Evolutionary conservation across 495 filamentous ascomycete species (phyloP).

Genomic region (Chaetomidium leptoderma): DNA sequence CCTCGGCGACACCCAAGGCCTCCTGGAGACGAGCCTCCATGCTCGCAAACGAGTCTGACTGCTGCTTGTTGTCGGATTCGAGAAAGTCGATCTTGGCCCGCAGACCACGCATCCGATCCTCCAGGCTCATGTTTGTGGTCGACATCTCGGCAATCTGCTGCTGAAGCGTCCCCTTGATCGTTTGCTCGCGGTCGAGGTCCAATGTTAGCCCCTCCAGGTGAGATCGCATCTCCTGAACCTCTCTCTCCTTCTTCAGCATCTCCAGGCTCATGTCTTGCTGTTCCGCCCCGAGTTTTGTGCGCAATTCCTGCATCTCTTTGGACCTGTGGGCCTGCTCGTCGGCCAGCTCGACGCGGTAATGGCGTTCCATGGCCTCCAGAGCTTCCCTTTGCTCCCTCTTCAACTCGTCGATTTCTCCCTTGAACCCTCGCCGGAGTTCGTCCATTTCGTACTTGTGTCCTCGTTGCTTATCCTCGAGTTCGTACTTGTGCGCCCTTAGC

Average conservation of each 20-base stretch:
- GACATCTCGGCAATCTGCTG: slow-evolving; percentile 61
- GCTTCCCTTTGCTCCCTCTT: slow-evolving; percentile 37
- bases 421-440: slow-evolving; percentile 38
- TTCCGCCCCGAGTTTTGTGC: slow-evolving; percentile 56
- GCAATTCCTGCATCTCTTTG: slow-evolving; percentile 63
- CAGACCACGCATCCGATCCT: slow-evolving; percentile 68
- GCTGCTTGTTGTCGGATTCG: slow-evolving; percentile 80
- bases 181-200: slow-evolving; percentile 56
- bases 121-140: slow-evolving; percentile 60
- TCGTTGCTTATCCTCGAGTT: slow-evolving; percentile 38
- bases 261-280: slow-evolving; percentile 60
- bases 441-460: slow-evolving; percentile 33
- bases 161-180: slow-evolving; percentile 23
- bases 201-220: slow-evolving; percentile 51
- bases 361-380: slow-evolving; percentile 42
- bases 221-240: slow-evolving; percentile 51
- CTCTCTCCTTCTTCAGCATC: slow-evolving; percentile 57
- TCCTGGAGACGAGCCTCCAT: slow-evolving; percentile 75
- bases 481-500: slow-evolving; percentile 35
- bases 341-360: slow-evolving; percentile 43
- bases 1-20: slow-evolving; percentile 61
- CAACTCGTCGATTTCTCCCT: slow-evolving; percentile 28
- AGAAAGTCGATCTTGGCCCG: slow-evolving; percentile 79
- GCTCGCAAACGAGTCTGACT: slow-evolving; percentile 71
- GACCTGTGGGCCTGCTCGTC: slow-evolving; percentile 56